phyloP scores from a whole-genome alignment of 108 stramenopile genomes.

The Aurantiochytrium sp. region DNA sequence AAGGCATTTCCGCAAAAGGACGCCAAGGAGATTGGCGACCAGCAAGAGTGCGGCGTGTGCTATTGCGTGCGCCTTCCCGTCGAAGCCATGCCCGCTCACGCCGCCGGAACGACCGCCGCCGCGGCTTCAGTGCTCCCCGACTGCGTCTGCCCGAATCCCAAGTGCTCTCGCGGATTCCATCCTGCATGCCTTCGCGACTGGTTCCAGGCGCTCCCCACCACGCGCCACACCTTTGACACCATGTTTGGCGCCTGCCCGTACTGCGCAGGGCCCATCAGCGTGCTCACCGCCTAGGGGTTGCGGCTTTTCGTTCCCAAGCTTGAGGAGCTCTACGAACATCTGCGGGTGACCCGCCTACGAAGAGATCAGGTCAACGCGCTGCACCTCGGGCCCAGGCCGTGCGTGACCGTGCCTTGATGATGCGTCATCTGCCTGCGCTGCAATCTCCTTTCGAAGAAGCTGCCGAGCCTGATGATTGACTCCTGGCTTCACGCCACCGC shows the following conservation, averaged over 20 bases:
- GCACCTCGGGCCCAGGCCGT: too few species aligned
- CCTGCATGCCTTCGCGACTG: background rate
- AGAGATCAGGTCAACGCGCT: too few species aligned
- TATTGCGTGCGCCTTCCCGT: background rate
- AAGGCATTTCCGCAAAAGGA: conserved; percentile 1
- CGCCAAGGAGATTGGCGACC: background rate
- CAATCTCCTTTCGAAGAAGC: too few species aligned
- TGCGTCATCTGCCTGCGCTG: too few species aligned
- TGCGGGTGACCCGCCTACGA: too few species aligned
- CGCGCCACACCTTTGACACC: conserved; percentile 22
- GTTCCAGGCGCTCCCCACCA: background rate
- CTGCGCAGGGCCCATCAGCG: background rate
- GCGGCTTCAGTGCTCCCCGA: background rate
- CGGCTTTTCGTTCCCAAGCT: background rate
- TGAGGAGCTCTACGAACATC: background rate
- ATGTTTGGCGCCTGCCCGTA: conserved; percentile 13
- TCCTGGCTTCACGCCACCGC: too few species aligned
- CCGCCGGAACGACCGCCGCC: background rate
- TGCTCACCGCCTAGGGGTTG: background rate
- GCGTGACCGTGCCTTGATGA: too few species aligned
- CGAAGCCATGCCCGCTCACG: background rate
- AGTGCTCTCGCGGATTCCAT: conserved; percentile 19
- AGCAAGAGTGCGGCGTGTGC: background rate
- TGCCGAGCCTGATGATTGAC: too few species aligned
- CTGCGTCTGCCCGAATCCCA: background rate